Percentiles rank a stretch among this genome's conserved stretches.
phyloP scores from a whole-genome alignment of 345 rosid species.

The Hibiscus mutabilis region DNA sequence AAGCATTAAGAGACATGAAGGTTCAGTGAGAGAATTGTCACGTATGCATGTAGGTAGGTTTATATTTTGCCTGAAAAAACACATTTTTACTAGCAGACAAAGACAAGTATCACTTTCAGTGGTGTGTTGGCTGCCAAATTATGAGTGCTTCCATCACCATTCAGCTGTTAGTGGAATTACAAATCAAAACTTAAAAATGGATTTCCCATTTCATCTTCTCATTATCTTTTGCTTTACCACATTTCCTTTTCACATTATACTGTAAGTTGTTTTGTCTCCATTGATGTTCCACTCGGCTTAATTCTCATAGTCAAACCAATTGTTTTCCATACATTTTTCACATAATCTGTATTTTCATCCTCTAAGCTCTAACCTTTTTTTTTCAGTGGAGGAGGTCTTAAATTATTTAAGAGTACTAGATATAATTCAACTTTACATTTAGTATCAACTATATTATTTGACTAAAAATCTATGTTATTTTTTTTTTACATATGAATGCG shows the following conservation, averaged over 20 bases:
- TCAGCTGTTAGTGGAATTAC: constrained; percentile 7
- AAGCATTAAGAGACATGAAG: neutral
- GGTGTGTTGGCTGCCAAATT: constrained; percentile 5
- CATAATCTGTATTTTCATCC: too few relatives aligned
- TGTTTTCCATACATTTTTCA: too few relatives aligned
- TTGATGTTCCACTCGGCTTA: neutral
- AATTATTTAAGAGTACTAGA: too few relatives aligned
- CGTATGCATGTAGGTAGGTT: neutral
- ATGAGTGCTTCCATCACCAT: neutral
- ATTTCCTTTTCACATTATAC: neutral
- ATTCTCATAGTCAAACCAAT: too few relatives aligned
- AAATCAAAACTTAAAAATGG: neutral
- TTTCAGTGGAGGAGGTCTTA: too few relatives aligned
- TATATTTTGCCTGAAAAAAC: neutral
- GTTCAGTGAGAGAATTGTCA: constrained; percentile 10
- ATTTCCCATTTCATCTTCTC: neutral
- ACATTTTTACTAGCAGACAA: constrained; percentile 3
- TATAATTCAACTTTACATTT: too few relatives aligned
- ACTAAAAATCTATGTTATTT: too few relatives aligned
- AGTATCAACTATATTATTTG: too few relatives aligned
- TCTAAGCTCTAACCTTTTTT: too few relatives aligned
- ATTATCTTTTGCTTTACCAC: neutral
- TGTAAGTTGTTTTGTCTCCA: neutral
- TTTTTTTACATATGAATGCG: too few relatives aligned
- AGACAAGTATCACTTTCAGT: constrained; percentile 5